These are phyloP conservation scores for Metschnikowia baotianmanensis DNA, from an alignment of 805 yeast genomes.

Conservation along the genomic window DNA sequence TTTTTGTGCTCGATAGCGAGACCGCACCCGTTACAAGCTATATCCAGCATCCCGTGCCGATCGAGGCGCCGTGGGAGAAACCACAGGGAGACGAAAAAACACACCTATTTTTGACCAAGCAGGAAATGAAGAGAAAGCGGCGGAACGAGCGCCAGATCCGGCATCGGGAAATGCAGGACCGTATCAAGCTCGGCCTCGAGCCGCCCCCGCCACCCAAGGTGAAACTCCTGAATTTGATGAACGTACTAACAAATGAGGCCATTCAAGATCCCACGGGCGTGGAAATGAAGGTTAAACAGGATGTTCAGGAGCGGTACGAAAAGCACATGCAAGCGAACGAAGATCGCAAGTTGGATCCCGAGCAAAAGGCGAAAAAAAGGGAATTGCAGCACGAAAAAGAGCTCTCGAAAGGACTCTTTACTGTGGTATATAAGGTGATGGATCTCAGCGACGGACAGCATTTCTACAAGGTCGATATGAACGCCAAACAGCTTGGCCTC, in stretches of 20 bases:
- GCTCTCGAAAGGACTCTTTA: slow-evolving; percentile 48
- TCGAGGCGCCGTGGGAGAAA: slow-evolving; percentile 57
- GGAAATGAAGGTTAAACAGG: slow-evolving; percentile 66
- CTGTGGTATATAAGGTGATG: slow-evolving; percentile 59
- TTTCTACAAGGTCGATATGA: slow-evolving; percentile 69
- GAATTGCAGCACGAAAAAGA: slow-evolving; percentile 47
- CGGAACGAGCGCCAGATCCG: slow-evolving; percentile 62
- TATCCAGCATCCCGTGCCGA: slow-evolving; percentile 79
- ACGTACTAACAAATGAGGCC: slow-evolving; percentile 79
- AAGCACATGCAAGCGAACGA: slow-evolving; percentile 62
- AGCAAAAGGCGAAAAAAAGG: slow-evolving; percentile 52
- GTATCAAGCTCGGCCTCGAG: slow-evolving; percentile 74
- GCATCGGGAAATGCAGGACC: slow-evolving; percentile 71
- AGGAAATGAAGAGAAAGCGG: slow-evolving; percentile 72
- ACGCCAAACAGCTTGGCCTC: slow-evolving; percentile 70
- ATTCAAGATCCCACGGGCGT: slow-evolving; percentile 86
- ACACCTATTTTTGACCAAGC: slow-evolving; percentile 65
- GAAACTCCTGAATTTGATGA: slow-evolving; percentile 79
- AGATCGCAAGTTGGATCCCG: slow-evolving; percentile 58
- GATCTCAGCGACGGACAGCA: slow-evolving; percentile 62
- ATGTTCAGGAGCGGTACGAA: slow-evolving; percentile 59
- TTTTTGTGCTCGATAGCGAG: slow-evolving; percentile 36
- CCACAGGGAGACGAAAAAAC: slow-evolving; percentile 26
- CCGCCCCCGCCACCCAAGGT: slow-evolving; percentile 91
- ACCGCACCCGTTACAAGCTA: slow-evolving; percentile 59